Evolutionary conservation across 1,284 basidiomycete species (phyloP).

Genomic region (Malassezia brasiliensis): DNA sequence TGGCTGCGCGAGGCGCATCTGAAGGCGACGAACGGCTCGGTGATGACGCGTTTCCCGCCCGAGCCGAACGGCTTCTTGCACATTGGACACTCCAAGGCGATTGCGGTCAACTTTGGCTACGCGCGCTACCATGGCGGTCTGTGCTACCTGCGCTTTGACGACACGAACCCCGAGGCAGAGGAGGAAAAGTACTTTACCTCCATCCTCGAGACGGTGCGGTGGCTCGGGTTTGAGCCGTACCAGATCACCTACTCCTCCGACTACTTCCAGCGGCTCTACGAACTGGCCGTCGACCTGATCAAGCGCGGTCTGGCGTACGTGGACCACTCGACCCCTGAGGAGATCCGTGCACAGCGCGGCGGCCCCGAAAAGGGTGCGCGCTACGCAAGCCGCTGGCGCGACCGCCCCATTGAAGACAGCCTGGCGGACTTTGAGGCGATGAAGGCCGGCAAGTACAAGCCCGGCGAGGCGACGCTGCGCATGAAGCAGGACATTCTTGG

Average conservation of each 20-base stretch:
- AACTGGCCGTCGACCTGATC: constrained; percentile 82
- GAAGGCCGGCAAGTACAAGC: constrained; percentile 79
- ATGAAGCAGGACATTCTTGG: constrained; percentile 96
- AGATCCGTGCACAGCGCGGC: constrained; percentile 78
- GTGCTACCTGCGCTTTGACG: constrained; percentile 90
- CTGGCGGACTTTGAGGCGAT: constrained; percentile 81
- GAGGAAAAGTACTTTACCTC: constrained; percentile 92
- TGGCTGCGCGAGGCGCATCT: constrained; percentile 74
- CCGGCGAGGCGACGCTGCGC: constrained; percentile 79
- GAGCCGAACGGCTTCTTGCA: constrained; percentile 96
- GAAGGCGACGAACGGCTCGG: constrained; percentile 66
- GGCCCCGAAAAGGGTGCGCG: constrained; percentile 73
- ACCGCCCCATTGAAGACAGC: constrained; percentile 73
- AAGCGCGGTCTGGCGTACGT: constrained; percentile 86
- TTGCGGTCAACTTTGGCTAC: constrained; percentile 96
- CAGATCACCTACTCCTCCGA: constrained; percentile 98
- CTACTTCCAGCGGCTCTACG: constrained; percentile 82
- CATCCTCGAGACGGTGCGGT: constrained; percentile 86
- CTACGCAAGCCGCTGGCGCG: constrained; percentile 73
- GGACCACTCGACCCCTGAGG: constrained; percentile 88
- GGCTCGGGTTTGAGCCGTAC: constrained; percentile 97
- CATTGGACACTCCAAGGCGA: constrained; percentile 92
- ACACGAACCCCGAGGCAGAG: constrained; percentile 97
- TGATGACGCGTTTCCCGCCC: constrained; percentile 94
- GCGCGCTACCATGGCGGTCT: constrained; percentile 81